Percentiles rank a stretch among this genome's conserved stretches.
These are phyloP conservation scores for Rhodotorula glutinis DNA, from an alignment of 1,284 basidiomycete species.

Conservation along the genomic window DNA sequence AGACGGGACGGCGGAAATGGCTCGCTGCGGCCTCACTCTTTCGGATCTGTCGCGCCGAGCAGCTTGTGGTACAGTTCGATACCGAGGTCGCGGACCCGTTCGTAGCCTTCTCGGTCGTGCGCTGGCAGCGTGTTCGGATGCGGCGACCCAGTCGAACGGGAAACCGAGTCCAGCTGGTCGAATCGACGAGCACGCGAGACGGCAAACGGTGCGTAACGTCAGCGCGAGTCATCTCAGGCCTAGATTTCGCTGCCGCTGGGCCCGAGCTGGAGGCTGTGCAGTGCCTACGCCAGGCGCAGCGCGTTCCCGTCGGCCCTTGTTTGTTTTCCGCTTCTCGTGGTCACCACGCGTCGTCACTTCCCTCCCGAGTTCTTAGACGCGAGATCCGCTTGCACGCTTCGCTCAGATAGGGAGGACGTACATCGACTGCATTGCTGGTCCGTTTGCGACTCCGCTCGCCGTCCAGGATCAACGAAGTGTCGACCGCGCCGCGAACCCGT, in stretches of 20 bases:
- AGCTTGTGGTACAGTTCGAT: slow-evolving; percentile 24
- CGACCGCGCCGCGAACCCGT: slow-evolving; percentile 1
- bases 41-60: slow-evolving; percentile 9
- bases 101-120: slow-evolving; percentile 17
- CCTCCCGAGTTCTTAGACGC: too few species aligned
- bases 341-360: too few species aligned
- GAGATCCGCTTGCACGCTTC: too few species aligned
- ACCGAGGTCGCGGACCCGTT: slow-evolving; percentile 13
- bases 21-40: slow-evolving; percentile 5
- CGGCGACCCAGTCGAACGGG: not conserved
- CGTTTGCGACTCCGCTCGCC: slow-evolving; percentile 5
- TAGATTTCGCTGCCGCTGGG: too few species aligned
- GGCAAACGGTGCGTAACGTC: too few species aligned
- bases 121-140: slow-evolving; percentile 5
- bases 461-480: slow-evolving; percentile 9
- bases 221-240: too few species aligned
- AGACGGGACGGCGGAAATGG: too few species aligned
- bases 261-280: not conserved
- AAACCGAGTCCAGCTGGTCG: not conserved
- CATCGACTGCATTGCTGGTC: slow-evolving; percentile 3
- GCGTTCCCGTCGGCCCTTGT: too few species aligned
- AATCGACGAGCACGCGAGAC: too few species aligned
- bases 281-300: too few species aligned
- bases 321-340: too few species aligned
- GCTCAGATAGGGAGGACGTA: not conserved